Evolutionary conservation across 1,139 yeast genomes (phyloP).

Genomic region (Debaryomyces psychrophilus): DNA sequence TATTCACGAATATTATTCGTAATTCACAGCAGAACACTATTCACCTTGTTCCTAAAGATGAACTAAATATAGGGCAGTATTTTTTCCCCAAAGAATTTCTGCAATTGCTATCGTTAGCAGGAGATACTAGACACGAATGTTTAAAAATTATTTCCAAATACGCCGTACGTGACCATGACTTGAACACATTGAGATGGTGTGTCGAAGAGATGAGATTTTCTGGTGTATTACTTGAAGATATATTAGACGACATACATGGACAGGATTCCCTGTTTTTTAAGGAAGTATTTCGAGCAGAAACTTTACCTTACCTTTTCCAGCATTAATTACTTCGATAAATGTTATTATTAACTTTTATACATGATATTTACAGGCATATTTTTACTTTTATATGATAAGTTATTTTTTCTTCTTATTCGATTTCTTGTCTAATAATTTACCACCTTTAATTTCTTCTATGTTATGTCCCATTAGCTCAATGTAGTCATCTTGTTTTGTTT

Average conservation of each 20-base stretch:
- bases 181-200: slow-evolving; percentile 32
- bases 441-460: slow-evolving; percentile 66
- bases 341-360: slow-evolving; percentile 10
- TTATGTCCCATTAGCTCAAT: slow-evolving; percentile 65
- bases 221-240: slow-evolving; percentile 34
- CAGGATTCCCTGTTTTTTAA: slow-evolving; percentile 5
- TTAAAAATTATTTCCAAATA: slow-evolving; percentile 24
- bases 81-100: slow-evolving; percentile 18
- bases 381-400: slow-evolving; percentile 10
- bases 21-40: not conserved
- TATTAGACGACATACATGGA: slow-evolving; percentile 11
- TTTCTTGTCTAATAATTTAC: slow-evolving; percentile 59
- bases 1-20: slow-evolving; percentile 10
- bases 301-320: not conserved
- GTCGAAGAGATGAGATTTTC: slow-evolving; percentile 34
- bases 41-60: too few species aligned
- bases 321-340: not conserved
- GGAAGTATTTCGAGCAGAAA: slow-evolving; percentile 7
- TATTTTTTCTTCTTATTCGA: slow-evolving; percentile 33
- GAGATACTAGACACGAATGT: slow-evolving; percentile 12
- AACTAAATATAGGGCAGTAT: slow-evolving; percentile 14
- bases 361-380: slow-evolving; percentile 21
- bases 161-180: slow-evolving; percentile 30
- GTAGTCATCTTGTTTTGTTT: slow-evolving; percentile 54
- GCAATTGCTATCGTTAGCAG: slow-evolving; percentile 11